Evolutionary conservation across 768 basidiomycete species (phyloP), one percentile per base, ranked within the genome.

Genomic region (Omphalotus guepiniiformis): DNA sequence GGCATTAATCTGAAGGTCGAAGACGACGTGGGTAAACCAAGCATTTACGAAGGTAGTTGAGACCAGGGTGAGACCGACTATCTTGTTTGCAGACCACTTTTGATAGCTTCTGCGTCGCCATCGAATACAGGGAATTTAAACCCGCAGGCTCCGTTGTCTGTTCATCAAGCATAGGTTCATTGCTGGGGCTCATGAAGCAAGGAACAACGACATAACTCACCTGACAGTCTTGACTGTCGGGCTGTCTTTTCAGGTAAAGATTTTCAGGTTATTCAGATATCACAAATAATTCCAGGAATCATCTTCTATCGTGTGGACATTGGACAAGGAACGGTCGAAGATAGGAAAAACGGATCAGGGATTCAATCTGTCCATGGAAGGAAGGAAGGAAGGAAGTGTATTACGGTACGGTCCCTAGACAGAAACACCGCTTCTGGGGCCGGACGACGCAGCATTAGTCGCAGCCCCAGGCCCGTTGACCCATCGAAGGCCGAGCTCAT

Each of bases 91-190:
- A 94, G 68, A 16, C 89, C 88, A 18, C 74, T 56, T 21, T 72
- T 68, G 64, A 93, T 94, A 6, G 67, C 69, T 29, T 80, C 72
- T 43, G 88, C 85, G 58, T 84, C 74, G 22, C 76, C 79, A 28
- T 87, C 82, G 55, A 85, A 89, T 15, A 91, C 78, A 11, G 89
- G 90, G 58, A 93, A 92, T 62, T 92, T 90, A 58, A 91, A 88
- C 25, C 84, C 82, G 60, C 88, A 93, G 4, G 83, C 92, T 28
- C 93, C 93, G 53, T 95, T 94, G 52, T 83, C 58, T 95, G 93
- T 15, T 86, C 80, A 65, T 94, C 93, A 41, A 94, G 75, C 57
- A 85, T 78, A 12, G n/a, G n/a, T n/a, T n/a, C n/a, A n/a, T n/a
- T n/a, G n/a, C 92, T 93, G 2, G 92, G 92, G 61, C 88, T 91